Percentiles rank a stretch among this genome's conserved stretches.
Conservation (phyloP, 768 basidiomycete species). For the Serendipita vermifera region DNA sequence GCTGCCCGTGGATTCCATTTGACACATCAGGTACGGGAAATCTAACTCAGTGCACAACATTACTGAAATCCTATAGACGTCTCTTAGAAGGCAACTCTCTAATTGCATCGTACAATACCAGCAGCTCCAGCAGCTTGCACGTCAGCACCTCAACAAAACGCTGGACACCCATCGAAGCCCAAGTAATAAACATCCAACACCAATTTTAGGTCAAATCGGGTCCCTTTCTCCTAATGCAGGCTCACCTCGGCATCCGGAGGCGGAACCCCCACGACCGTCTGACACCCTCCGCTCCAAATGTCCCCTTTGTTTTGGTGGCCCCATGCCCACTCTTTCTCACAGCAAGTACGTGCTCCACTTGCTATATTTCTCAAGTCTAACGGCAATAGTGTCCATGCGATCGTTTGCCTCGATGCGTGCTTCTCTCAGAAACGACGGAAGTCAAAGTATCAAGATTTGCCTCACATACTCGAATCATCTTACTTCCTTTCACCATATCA, state of each 20-base stretch:
- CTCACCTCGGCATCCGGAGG: neutral
- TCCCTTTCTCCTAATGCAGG: neutral
- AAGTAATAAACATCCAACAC: too few relatives aligned
- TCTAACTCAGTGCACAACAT: neutral
- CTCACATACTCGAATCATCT: neutral
- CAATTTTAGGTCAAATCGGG: too few relatives aligned
- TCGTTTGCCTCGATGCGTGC: slow-evolving; percentile 9
- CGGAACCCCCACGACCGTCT: neutral
- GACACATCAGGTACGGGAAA: neutral
- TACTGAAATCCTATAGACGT: neutral
- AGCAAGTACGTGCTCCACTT: neutral
- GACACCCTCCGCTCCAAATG: neutral
- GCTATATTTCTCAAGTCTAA: neutral
- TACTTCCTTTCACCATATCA: neutral
- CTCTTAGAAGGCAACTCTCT: neutral
- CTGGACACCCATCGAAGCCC: neutral
- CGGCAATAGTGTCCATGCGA: slow-evolving; percentile 7
- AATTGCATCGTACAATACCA: neutral
- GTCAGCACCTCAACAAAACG: neutral
- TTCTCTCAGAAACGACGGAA: slow-evolving; percentile 8
- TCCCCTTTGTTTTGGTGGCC: slow-evolving; percentile 7
- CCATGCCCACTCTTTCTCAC: neutral
- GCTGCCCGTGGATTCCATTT: neutral
- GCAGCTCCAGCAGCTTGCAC: too few relatives aligned
- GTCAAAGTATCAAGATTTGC: neutral